Base-by-base conservation (phyloP, 1,139 yeast genomes). In the Schwanniomyces etchellsii region DNA sequence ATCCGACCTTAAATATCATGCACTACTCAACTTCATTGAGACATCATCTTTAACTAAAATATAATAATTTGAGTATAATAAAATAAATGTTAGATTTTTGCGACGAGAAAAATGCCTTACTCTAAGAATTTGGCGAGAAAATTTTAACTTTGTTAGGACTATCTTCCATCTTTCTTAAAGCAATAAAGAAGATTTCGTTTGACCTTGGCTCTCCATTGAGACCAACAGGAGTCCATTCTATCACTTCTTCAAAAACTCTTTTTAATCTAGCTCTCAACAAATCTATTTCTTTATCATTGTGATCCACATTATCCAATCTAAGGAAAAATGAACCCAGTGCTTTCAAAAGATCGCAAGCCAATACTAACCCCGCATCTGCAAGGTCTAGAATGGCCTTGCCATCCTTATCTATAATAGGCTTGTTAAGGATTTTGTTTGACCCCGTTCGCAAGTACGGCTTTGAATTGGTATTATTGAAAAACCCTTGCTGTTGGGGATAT, bases 341-440 rank as follows among this genome's bases (percentile, higher is more conserved):
- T 39, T 68, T 76, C 33, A 91, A 57, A 3, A 81, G 52, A 37
- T 79, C 85, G 31, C 84, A 71, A 3, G 88, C 78, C 34, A 89
- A 70, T 10, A 85, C 64, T 36, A 91, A 59, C 0, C 96, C 89
- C 0, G 97, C 96, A 50, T 91, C 96, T 40, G 96, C 91, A 33
- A 91, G 60, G 52, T 89, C 96, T 16, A 66, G 43, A 3, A 57
- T 40, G 16, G 65, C 48, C 32, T 57, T 57, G 7, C 37, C 33
- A 2, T 59, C 55, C 14, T 58, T 48, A n/a, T 15, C 5, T 3
- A 42, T 36, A 9, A 50, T 39, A 1, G 61, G 55, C 28, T 46
- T 46, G 20, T 50, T 56, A 14, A 65, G 43, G 1, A 52, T 51
- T 1, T 42, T 41, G 28, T 58, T 55, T 12, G 50, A 43, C 18